Evolutionary conservation across 1,284 basidiomycete genomes (phyloP).

Genomic region (Austroboletus olivaceoglutinosus): DNA sequence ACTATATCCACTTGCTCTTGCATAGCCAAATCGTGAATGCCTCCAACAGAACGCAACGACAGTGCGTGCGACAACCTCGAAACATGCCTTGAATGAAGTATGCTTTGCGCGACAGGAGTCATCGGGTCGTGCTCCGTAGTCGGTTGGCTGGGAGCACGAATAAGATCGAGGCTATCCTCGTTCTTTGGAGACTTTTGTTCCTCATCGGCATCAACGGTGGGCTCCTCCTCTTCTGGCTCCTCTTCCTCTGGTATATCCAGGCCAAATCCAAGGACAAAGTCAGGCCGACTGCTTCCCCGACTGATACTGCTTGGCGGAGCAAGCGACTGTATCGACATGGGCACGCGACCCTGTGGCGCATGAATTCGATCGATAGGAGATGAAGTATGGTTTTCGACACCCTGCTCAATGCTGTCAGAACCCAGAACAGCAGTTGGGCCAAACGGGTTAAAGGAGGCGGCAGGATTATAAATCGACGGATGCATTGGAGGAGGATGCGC

Average conservation of each 20-base stretch:
- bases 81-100: slow-evolving; percentile 66
- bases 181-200: slow-evolving; percentile 30
- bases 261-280: slow-evolving; percentile 75
- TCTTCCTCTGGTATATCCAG: slow-evolving; percentile 71
- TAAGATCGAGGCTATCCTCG: slow-evolving; percentile 15
- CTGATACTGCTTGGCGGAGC: slow-evolving; percentile 45
- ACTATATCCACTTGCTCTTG: slow-evolving; percentile 31
- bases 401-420: slow-evolving; percentile 44
- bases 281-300: slow-evolving; percentile 57
- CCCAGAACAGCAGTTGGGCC: slow-evolving; percentile 52
- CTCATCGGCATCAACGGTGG: slow-evolving; percentile 23
- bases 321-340: slow-evolving; percentile 46
- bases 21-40: slow-evolving; percentile 35
- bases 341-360: slow-evolving; percentile 62
- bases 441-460: slow-evolving; percentile 58
- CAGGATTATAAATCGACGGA: slow-evolving; percentile 40
- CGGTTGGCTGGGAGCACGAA: slow-evolving; percentile 16
- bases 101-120: slow-evolving; percentile 49
- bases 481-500: slow-evolving; percentile 46
- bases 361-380: slow-evolving; percentile 39
- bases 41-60: slow-evolving; percentile 62
- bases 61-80: slow-evolving; percentile 64
- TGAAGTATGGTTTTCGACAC: slow-evolving; percentile 16
- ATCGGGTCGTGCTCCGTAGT: slow-evolving; percentile 34
- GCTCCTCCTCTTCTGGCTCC: slow-evolving; percentile 43